Percentiles rank a stretch among this genome's conserved stretches.
These are phyloP conservation scores for Carex myosuroides DNA, from an alignment of 176 grass and related monocot species.

Conservation along the genomic window DNA sequence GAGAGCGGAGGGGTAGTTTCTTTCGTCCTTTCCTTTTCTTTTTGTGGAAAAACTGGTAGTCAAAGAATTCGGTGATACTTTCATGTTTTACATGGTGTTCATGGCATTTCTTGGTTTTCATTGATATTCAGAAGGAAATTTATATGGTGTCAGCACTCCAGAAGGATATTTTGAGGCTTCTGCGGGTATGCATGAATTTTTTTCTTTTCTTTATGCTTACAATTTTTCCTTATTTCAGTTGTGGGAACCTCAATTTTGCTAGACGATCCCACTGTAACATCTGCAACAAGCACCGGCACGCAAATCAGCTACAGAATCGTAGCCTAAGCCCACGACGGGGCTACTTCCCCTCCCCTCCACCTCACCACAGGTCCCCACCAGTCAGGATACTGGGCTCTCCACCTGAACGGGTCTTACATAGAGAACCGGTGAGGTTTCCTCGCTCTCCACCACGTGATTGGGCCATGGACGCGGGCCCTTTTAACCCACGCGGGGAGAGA, in stretches of 20 bases:
- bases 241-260: slow-evolving; percentile 98
- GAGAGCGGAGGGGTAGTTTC: background rate
- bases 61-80: background rate
- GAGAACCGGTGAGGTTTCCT: slow-evolving; percentile 42
- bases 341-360: slow-evolving; percentile 38
- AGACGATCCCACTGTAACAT: slow-evolving; percentile 84
- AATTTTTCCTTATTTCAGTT: slow-evolving; percentile 41
- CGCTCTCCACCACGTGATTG: slow-evolving; percentile 39
- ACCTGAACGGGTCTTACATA: slow-evolving; percentile 26
- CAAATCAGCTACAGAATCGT: slow-evolving; percentile 30
- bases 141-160: too few species aligned
- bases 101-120: background rate
- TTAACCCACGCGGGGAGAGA: slow-evolving; percentile 36
- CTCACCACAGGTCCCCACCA: slow-evolving; percentile 29
- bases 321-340: slow-evolving; percentile 39
- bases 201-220: slow-evolving; percentile 19
- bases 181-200: background rate
- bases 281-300: slow-evolving; percentile 60
- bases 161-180: background rate
- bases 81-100: background rate
- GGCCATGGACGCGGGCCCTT: slow-evolving; percentile 38
- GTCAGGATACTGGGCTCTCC: slow-evolving; percentile 39
- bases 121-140: background rate
- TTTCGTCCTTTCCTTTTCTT: background rate
- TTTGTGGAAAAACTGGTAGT: background rate